A percentile compares a stretch with the other conserved stretches of the same genome.
Evolutionary conservation across 31 red algal species (phyloP).

Genomic region (Endocladia muricata): DNA sequence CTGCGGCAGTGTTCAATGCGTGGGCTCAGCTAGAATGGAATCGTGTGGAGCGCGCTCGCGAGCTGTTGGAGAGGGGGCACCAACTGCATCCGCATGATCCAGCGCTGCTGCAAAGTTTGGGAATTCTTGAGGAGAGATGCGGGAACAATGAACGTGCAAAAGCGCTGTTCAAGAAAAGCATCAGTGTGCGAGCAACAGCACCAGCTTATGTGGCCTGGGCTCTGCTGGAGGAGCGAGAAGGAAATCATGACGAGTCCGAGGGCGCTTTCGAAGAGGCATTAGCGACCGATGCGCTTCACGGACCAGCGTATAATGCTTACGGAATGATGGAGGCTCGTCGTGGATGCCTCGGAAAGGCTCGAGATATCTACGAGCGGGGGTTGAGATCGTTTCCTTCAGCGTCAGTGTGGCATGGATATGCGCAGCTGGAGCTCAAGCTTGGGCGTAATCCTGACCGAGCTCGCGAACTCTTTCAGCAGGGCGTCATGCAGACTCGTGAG

Average conservation of each 20-base stretch:
- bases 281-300: conserved; percentile 69
- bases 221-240: conserved; percentile 74
- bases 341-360: conserved; percentile 50
- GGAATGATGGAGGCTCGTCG: conserved; percentile 84
- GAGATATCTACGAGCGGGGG: conserved; percentile 72
- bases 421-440: conserved; percentile 67
- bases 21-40: conserved; percentile 90
- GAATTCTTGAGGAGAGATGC: conserved; percentile 63
- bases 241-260: conserved; percentile 47
- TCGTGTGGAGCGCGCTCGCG: conserved; percentile 50
- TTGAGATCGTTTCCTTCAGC: conserved; percentile 39
- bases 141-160: conserved; percentile 67
- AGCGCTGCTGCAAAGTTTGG: conserved; percentile 72
- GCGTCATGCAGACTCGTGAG: conserved; percentile 45
- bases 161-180: conserved; percentile 54
- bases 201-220: conserved; percentile 97
- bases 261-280: conserved; percentile 82
- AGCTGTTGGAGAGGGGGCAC: conserved; percentile 62
- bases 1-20: conserved; percentile 67
- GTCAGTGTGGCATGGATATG: conserved; percentile 90
- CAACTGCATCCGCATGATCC: conserved; percentile 60
- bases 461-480: conserved; percentile 39
- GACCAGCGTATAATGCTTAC: conserved; percentile 96
- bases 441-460: conserved; percentile 68
- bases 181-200: conserved; percentile 62